Percentiles rank a stretch among this genome's conserved stretches.
Conservation (phyloP, 1,284 basidiomycete species). For the Pyrrhoderma lamaoense region DNA sequence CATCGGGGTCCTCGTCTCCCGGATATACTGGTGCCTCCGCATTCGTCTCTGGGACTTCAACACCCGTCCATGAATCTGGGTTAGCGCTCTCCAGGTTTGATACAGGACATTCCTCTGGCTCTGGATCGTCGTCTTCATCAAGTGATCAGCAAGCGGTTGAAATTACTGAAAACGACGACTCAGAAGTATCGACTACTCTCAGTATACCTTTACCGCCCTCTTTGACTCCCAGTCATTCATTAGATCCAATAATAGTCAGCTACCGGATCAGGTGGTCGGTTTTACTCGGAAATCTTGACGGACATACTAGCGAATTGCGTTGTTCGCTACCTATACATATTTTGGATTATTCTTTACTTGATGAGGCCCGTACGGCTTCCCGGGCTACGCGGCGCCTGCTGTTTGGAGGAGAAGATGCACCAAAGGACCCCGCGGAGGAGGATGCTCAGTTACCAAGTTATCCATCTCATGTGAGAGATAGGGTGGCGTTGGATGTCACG, state of each 20-base stretch:
- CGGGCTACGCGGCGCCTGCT: slow-evolving; percentile 64
- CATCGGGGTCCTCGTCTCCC: slow-evolving; percentile 9
- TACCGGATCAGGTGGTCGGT: slow-evolving; percentile 75
- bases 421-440: slow-evolving; percentile 39
- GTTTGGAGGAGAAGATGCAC: slow-evolving; percentile 39
- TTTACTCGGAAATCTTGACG: slow-evolving; percentile 77
- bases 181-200: slow-evolving; percentile 30
- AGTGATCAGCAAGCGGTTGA: slow-evolving; percentile 2
- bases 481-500: slow-evolving; percentile 65
- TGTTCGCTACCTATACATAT: slow-evolving; percentile 86
- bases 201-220: slow-evolving; percentile 43
- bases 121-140: slow-evolving; percentile 17
- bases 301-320: slow-evolving; percentile 83
- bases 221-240: slow-evolving; percentile 53
- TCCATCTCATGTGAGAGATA: slow-evolving; percentile 80
- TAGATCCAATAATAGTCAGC: slow-evolving; percentile 57
- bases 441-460: slow-evolving; percentile 82
- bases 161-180: slow-evolving; percentile 36
- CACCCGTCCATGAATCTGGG: slow-evolving; percentile 9
- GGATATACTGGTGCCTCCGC: slow-evolving; percentile 8
- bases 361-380: slow-evolving; percentile 68
- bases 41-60: slow-evolving; percentile 21
- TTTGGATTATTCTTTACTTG: slow-evolving; percentile 63
- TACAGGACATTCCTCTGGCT: slow-evolving; percentile 8
- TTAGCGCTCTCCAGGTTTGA: slow-evolving; percentile 8